A percentile compares a stretch with the other conserved stretches of the same genome.
phyloP scores from a whole-genome alignment of 1,139 yeast species.

The Insectozyma bohioensis region DNA sequence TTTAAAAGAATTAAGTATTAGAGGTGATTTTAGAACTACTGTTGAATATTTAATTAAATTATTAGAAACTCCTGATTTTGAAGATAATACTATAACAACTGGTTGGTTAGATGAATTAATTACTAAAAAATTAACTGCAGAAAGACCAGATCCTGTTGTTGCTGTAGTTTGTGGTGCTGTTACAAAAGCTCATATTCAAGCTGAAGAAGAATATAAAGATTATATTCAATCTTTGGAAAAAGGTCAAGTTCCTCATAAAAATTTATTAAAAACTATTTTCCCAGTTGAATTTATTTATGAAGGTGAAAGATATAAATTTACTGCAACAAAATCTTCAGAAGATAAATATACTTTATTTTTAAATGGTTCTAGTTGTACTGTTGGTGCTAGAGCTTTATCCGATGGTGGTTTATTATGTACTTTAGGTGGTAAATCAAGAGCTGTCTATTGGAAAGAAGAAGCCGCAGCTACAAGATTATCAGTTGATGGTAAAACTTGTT shows the following conservation, averaged over 20 bases:
- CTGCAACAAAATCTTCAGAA: conserved; percentile 87
- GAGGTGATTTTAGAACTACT: conserved; percentile 98
- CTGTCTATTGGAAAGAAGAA: conserved; percentile 97
- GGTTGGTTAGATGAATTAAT: conserved; percentile 98
- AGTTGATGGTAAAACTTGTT: conserved; percentile 91
- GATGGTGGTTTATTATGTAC: conserved; percentile 94
- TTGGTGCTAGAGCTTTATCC: conserved; percentile 80
- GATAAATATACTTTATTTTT: conserved; percentile 86
- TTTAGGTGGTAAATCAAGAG: conserved; percentile 89
- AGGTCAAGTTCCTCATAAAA: conserved; percentile 92
- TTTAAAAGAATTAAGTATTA: conserved; percentile 87
- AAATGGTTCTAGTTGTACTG: conserved; percentile 88
- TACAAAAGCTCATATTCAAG: conserved; percentile 82
- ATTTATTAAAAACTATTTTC: conserved; percentile 77
- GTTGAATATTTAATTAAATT: conserved; percentile 94
- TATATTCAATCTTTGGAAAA: conserved; percentile 77
- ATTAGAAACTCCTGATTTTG: conserved; percentile 94
- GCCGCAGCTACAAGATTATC: conserved; percentile 94
- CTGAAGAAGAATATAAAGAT: conserved; percentile 68
- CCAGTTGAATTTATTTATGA: conserved; percentile 95
- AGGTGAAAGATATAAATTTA: conserved; percentile 88
- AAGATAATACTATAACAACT: conserved; percentile 93
- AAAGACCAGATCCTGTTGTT: conserved; percentile 86
- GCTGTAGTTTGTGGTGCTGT: conserved; percentile 98
- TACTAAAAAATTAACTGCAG: conserved; percentile 89